Evolutionary conservation across 1,284 basidiomycete genomes (phyloP), one percentile per base, ranked within the genome.

Genomic region (Irpex sp.): DNA sequence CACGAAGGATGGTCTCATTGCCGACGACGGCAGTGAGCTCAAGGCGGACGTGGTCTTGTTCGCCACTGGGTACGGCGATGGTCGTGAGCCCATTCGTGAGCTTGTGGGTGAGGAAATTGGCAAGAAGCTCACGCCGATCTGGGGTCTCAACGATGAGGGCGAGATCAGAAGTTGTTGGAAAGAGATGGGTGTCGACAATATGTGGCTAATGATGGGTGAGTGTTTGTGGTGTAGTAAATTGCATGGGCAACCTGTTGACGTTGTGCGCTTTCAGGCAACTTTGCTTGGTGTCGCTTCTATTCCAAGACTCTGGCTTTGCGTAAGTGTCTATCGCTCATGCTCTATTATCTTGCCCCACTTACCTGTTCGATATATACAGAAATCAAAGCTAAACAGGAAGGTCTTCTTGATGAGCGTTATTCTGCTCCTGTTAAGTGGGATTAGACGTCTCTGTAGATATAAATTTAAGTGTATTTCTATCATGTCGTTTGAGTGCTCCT

Each of bases 301-400:
- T 78, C 77, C 7, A 79, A 77, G 68, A 73, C 72, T 60, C 49
- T 79, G 9, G 78, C 78, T 21, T 69, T 79, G 47, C 78, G 77
- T 79, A 66, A 61, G 77, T 73, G 2, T 17, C 43, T 37, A 36
- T 15, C 46, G 2, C n/a, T 0, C 33, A 3, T 13, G 35, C 46
- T 49, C 19, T 31, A 15, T 50, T 17, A 47, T 13, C 26, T 17
- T 26, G 9, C n/a, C 46, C 7, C 17, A 6, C 9, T 11, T 3
- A 13, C n/a, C 49, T 8, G 36, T 13, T 50, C 17, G 33, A 37
- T n/a, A 17, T 19, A 17, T 36, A 21, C 63, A 70, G 69, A 70
- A 46, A 70, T 69, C 63, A 69, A 70, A 53, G 69, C 69, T 5
- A 68, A 67, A 62, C 61, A 68, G 63, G 66, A 65, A 60, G 63